A percentile compares a stretch with the other conserved stretches of the same genome.
Evolutionary conservation across 768 basidiomycete genomes (phyloP).

Genomic region (Trametes cubensis): DNA sequence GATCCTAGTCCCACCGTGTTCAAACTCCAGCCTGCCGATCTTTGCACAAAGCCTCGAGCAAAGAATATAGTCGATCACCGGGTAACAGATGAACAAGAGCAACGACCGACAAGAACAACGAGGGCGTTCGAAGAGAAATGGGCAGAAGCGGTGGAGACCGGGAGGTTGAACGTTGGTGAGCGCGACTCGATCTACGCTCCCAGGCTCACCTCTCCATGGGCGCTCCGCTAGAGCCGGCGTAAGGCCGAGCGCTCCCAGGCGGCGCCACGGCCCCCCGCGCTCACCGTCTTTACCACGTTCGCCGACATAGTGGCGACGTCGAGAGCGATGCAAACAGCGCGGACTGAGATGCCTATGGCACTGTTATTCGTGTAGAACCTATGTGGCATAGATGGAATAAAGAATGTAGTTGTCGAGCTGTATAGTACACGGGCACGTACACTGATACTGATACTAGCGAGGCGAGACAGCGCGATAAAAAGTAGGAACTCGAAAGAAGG

Average conservation of each 20-base stretch:
- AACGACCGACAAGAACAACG: background rate
- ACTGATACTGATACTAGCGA: conserved; percentile 2
- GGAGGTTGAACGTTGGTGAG: background rate
- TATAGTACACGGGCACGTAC: conserved; percentile 21
- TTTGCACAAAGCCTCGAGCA: no score
- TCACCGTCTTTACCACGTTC: background rate
- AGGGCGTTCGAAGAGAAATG: background rate
- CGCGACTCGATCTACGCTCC: background rate
- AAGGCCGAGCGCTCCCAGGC: background rate
- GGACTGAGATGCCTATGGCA: background rate
- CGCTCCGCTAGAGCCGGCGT: background rate
- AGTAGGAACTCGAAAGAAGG: background rate
- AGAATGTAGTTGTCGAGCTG: background rate
- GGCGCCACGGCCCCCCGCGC: background rate
- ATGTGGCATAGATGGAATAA: no score
- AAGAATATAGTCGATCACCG: no score
- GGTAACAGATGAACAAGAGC: background rate
- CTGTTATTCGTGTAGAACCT: no score
- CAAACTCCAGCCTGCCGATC: no score
- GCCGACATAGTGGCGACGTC: background rate
- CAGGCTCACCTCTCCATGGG: background rate
- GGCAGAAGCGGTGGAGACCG: background rate
- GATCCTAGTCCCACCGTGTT: no score
- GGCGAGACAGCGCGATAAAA: background rate
- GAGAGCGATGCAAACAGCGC: background rate